Evolutionary conservation across 2,329 filamentous ascomycete species (phyloP), one percentile per base, ranked within the genome.

Genomic region (Dactylonectria estremocensis): DNA sequence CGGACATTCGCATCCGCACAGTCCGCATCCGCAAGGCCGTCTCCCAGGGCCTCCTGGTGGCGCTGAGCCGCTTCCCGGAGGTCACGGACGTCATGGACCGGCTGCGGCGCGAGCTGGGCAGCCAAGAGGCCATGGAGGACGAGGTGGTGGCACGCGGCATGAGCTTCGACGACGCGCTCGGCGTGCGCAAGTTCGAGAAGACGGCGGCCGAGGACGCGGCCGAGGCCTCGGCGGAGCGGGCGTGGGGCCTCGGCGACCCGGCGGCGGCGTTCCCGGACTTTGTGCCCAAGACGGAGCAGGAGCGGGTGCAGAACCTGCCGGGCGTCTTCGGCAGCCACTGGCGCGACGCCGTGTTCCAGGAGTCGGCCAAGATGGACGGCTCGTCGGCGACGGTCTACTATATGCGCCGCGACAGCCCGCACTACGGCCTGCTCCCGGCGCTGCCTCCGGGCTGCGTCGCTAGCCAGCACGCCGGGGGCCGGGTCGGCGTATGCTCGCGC

Each of bases 311-410:
- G 35, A 76, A 76, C 54, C 50, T 76, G 2, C 53, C 72, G 6
- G 35, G 66, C 14, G 56, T 74, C 8, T 71, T 76, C 28, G 28
- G 28, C 24, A 33, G 24, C 24, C 24, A 57, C 11, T 72, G 73
- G 28, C 61, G 66, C 1, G 57, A 74, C 20, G 67, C 60, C 49
- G 55, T 75, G 6, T 83, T 79, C 66, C 80, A 83, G 55, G 79
- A 81, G 61, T 77, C 78, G 1, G 72, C 77, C 67, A 83, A 83
- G 74, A 77, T 83, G 74, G 82, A 83, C 62, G 82, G 81, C 18
- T 70, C 75, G 0, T 78, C 77, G 13, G 82, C 82, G 77, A 80
- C 79, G 0, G 71, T 78, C 22, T 83, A 83, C 72, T 83, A 80
- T 55, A 56, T 83, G 61, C 56, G 67, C 33, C 61, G 67, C 18